Evolutionary conservation across 345 rosid genomes (phyloP), one percentile per base, ranked within the genome.

Genomic region (Noccaea bulbosa): DNA sequence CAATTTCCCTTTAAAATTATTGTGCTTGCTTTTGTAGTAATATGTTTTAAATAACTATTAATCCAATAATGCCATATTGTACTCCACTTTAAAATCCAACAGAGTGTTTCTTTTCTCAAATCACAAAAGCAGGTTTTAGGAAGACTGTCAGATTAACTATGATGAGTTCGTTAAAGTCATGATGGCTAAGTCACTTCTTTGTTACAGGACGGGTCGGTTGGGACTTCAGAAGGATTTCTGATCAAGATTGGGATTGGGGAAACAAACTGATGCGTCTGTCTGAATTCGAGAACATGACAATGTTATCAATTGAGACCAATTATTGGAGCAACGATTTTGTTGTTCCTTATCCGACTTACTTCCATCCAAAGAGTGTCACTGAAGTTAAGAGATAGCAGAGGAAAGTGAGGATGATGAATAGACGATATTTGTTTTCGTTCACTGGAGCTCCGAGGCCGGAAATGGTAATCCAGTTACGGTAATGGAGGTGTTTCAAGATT

Each of bases 111-210:
- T n/a, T n/a, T n/a, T n/a, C n/a, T n/a, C n/a, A n/a, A n/a, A n/a
- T n/a, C n/a, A n/a, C n/a, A n/a, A n/a, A n/a, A n/a, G n/a, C n/a
- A n/a, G n/a, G n/a, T n/a, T n/a, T n/a, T n/a, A n/a, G n/a, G n/a
- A n/a, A 0, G 87, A 83, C 75, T 85, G 87, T 17, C 87, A 81
- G 83, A 83, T 83, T 51, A 83, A 81, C 69, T 83, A 81, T 57
- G 87, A 83, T 32, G 87, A 83, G 10, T 83, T 83, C 64, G 87
- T 83, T 27, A 83, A 83, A 73, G 83, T 83, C 63, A 83, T 83
- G 87, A 83, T 83, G 87, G 85, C 87, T 65, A 81, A 83, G 82
- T 83, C 87, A 83, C 62, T 83, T 83, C 77, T 57, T 81, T 11
- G 74, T 83, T 8, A 12, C 81, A 0, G 87, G 84, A 11, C 75